Evolutionary conservation across 306 rosid genomes (phyloP), one percentile per base, ranked within the genome.

Genomic region (Neltuma alba): DNA sequence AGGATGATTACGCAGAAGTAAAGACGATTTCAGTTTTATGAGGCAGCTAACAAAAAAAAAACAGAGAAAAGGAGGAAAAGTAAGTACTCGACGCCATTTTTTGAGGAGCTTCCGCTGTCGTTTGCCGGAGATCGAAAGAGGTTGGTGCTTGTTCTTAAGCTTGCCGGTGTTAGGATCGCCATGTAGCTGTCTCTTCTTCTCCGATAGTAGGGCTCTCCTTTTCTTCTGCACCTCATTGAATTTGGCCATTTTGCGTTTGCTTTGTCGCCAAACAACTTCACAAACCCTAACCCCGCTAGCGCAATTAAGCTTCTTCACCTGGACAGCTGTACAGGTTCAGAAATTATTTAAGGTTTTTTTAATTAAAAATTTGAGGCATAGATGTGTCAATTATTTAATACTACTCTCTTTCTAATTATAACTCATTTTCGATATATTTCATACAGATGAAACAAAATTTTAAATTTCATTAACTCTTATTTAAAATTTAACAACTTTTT

Each of bases 51-150:
- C 38, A 18, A 44, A 33, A 74, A n/a, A 31, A 37, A 57, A 0
- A 55, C 6, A 11, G 11, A 61, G 14, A 45, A 0, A 23, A 11
- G 16, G 7, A 11, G 27, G 71, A 41, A 23, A 15, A 60, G 80
- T 44, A 42, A 23, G 31, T 80, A 93, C 98, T 57, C 99, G 83
- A 77, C 95, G 95, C 89, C 90, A 86, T 78, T 85, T 88, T 75
- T 90, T 91, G 80, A 91, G 66, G 83, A 95, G 94, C 96, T 92
- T 95, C 79, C 95, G 97, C 90, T 95, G 89, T 76, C 98, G 99
- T 81, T 95, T 95, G 55, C 94, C 93, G 61, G 99, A 95, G 10
- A 91, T 57, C 28, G 91, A 76, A 67, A 62, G 68, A 12, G 91
- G 87, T 30, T 91, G 97, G 13, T 79, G 38, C 77, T 76, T 89